Conservation (phyloP, 345 rosid genomes). For the Moricandia moricandioides region DNA sequence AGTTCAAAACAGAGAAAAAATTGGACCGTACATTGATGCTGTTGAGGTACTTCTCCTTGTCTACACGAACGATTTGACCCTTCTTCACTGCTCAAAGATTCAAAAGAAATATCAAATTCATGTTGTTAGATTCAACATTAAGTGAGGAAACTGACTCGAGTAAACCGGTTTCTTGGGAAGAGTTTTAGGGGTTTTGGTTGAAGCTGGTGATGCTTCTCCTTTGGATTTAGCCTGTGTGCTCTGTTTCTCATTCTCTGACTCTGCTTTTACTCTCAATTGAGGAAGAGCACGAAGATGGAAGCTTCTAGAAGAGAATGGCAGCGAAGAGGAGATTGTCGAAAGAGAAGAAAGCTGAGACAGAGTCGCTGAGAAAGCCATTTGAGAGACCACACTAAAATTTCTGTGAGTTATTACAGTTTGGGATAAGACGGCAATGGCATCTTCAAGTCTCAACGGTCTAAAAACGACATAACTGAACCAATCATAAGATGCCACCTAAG, state of each 20-base stretch:
- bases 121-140: constrained; percentile 9
- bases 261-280: constrained; percentile 40
- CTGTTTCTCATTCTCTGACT: constrained; percentile 55
- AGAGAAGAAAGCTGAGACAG: constrained; percentile 43
- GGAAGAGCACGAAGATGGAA: constrained; percentile 24
- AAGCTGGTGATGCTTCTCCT: constrained; percentile 39
- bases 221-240: constrained; percentile 39
- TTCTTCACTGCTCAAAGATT: constrained; percentile 72
- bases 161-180: constrained; percentile 80
- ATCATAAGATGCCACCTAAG: constrained; percentile 19
- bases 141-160: constrained; percentile 55
- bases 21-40: constrained; percentile 63
- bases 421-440: constrained; percentile 29
- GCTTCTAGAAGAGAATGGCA: constrained; percentile 28
- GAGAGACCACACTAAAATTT: constrained; percentile 11
- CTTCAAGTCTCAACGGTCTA: constrained; percentile 22
- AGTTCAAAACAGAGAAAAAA: neutral
- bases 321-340: constrained; percentile 35
- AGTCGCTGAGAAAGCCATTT: constrained; percentile 65
- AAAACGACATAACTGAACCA: neutral
- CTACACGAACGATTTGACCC: constrained; percentile 97
- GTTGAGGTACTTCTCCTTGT: constrained; percentile 89
- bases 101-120: neutral
- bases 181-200: constrained; percentile 37
- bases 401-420: neutral